phyloP scores from a whole-genome alignment of 2,329 filamentous ascomycete genomes.

The Stemphylium vesicarium region DNA sequence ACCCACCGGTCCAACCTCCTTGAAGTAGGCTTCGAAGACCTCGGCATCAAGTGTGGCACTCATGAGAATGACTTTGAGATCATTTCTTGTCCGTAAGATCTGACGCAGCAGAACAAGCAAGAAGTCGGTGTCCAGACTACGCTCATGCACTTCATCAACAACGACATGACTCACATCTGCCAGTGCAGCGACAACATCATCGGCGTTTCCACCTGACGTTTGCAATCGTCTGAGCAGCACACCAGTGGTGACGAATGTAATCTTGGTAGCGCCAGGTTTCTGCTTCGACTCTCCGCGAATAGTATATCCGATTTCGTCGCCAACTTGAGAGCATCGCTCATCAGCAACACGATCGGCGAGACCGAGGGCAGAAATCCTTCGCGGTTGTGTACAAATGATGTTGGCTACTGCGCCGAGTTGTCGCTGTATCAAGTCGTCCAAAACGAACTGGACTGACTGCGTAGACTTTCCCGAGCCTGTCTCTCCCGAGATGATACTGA shows the following conservation, averaged over 20 bases:
- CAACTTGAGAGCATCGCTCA: constrained; percentile 81
- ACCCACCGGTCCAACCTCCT: constrained; percentile 72
- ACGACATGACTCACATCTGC: constrained; percentile 93
- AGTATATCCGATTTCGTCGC: constrained; percentile 87
- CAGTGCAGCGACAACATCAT: constrained; percentile 80
- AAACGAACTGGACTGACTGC: constrained; percentile 92
- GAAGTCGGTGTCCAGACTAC: constrained; percentile 94
- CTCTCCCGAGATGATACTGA: constrained; percentile 96
- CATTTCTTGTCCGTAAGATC: constrained; percentile 74
- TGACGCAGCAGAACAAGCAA: constrained; percentile 85
- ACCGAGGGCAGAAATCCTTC: constrained; percentile 91
- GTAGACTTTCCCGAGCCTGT: constrained; percentile 97
- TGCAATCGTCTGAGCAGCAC: constrained; percentile 90
- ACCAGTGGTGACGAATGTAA: constrained; percentile 95
- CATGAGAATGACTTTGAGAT: constrained; percentile 93
- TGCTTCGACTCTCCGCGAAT: constrained; percentile 89
- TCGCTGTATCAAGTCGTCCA: constrained; percentile 84
- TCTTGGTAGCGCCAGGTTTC: constrained; percentile 74
- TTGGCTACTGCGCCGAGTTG: constrained; percentile 79
- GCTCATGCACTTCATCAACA: constrained; percentile 95
- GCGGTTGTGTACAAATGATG: constrained; percentile 94
- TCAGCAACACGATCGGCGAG: constrained; percentile 94
- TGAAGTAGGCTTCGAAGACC: constrained; percentile 86
- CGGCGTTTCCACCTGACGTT: constrained; percentile 78
- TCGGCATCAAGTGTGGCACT: constrained; percentile 91